Evolutionary conservation across 371 early-diverging fungal species (phyloP).

Genomic region (Rhizopus arrhizus): DNA sequence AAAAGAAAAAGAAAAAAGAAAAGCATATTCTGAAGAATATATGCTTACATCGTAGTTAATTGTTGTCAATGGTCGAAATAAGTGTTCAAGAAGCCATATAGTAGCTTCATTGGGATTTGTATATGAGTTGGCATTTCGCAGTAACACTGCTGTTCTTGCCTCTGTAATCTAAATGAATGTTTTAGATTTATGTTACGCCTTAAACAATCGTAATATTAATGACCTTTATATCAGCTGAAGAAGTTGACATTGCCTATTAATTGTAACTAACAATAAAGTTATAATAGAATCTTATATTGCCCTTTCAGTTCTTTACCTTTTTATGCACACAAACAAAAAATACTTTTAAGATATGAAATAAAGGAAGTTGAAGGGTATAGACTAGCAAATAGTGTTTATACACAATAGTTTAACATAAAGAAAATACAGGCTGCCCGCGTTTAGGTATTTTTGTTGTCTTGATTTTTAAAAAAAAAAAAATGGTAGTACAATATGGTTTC

Average conservation of each 20-base stretch:
- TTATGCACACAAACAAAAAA: not conserved
- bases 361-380: not conserved
- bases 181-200: not conserved
- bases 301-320: too few relatives aligned
- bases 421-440: too few relatives aligned
- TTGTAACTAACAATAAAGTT: not conserved
- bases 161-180: conserved; percentile 11
- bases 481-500: too few relatives aligned
- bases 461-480: too few relatives aligned
- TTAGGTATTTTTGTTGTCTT: too few relatives aligned
- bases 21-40: not conserved
- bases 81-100: conserved; percentile 29
- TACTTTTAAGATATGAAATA: not conserved
- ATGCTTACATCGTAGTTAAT: conserved; percentile 24
- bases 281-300: too few relatives aligned
- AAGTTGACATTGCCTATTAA: not conserved
- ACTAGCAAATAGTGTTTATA: too few relatives aligned
- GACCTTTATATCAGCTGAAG: not conserved
- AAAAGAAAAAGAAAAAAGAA: not conserved
- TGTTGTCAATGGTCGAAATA: conserved; percentile 25
- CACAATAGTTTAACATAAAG: too few relatives aligned
- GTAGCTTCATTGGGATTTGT: conserved; percentile 18
- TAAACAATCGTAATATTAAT: not conserved
- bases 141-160: conserved; percentile 28
- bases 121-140: conserved; percentile 10